Conservation (phyloP, 139 green algal species). For the Chlamydomonas sp. region DNA sequence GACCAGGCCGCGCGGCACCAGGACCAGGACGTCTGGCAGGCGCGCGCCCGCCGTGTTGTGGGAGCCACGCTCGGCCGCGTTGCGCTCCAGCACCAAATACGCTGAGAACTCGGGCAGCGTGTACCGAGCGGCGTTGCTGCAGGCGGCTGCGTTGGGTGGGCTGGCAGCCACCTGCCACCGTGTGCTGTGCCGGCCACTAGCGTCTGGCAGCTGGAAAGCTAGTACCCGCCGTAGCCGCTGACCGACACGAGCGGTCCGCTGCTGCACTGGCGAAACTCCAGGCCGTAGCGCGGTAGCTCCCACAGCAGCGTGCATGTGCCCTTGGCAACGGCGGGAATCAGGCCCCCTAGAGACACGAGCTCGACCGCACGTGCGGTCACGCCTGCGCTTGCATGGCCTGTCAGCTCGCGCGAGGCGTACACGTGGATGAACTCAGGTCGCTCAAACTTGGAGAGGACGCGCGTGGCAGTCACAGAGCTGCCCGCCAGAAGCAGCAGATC, state of each 20-base stretch:
- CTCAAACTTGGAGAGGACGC: conserved; percentile 44
- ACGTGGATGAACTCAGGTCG: conserved; percentile 36
- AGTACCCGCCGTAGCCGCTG: conserved; percentile 26
- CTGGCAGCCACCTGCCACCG: no score
- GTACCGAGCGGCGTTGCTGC: conserved; percentile 13
- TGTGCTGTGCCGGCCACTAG: no score
- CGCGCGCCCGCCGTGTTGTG: not conserved
- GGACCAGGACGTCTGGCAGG: conserved; percentile 19
- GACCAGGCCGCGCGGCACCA: conserved; percentile 25
- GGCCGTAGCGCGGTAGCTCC: conserved; percentile 39
- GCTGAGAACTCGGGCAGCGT: conserved; percentile 43
- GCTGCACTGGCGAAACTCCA: conserved; percentile 40
- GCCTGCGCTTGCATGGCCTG: no score
- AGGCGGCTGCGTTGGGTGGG: not conserved
- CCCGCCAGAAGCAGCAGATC: no score
- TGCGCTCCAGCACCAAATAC: conserved; percentile 48
- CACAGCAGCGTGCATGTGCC: no score
- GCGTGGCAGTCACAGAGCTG: not conserved
- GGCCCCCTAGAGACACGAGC: no score
- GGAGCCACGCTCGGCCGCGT: not conserved
- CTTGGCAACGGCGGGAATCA: no score
- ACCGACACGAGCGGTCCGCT: conserved; percentile 13
- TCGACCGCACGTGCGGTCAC: not conserved
- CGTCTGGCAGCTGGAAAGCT: conserved; percentile 7
- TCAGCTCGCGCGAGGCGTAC: no score